A percentile compares a stretch with the other conserved stretches of the same genome.
phyloP scores from a whole-genome alignment of 2,329 filamentous ascomycete genomes.

The Ophiostoma pallidulum region DNA sequence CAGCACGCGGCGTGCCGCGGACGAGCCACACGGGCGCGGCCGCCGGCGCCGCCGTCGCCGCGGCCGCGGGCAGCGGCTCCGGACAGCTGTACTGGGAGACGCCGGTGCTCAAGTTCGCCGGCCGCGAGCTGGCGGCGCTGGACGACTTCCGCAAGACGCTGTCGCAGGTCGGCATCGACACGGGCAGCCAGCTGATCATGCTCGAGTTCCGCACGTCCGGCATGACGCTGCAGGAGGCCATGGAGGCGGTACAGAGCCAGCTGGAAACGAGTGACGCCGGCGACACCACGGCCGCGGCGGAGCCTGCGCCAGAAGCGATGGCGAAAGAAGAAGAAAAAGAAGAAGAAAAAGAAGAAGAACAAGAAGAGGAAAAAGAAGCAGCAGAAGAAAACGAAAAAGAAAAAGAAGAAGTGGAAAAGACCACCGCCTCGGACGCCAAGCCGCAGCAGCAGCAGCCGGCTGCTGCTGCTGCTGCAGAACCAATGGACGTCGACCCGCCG shows the following conservation, averaged over 20 bases:
- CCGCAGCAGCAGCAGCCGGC: background rate
- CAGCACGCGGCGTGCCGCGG: conserved; percentile 66
- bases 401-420: background rate
- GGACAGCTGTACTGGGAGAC: conserved; percentile 83
- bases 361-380: background rate
- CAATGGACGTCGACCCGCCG: conserved; percentile 11
- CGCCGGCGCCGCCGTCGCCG: conserved; percentile 15
- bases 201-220: conserved; percentile 68
- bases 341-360: too few relatives aligned
- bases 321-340: too few relatives aligned
- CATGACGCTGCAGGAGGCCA: conserved; percentile 73
- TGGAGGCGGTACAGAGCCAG: conserved; percentile 55
- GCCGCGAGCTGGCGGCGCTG: conserved; percentile 66
- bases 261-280: conserved; percentile 57
- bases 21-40: conserved; percentile 42
- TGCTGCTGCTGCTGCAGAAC: background rate
- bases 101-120: conserved; percentile 76
- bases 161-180: conserved; percentile 77
- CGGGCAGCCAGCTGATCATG: conserved; percentile 69
- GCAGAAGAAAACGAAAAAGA: background rate
- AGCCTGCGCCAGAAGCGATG: too few relatives aligned
- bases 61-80: conserved; percentile 43
- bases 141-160: conserved; percentile 81
- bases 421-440: too few relatives aligned
- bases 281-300: conserved; percentile 17